A percentile compares a stretch with the other conserved stretches of the same genome.
phyloP scores from a whole-genome alignment of 148 eudicot genomes.

The Chenopodium album region DNA sequence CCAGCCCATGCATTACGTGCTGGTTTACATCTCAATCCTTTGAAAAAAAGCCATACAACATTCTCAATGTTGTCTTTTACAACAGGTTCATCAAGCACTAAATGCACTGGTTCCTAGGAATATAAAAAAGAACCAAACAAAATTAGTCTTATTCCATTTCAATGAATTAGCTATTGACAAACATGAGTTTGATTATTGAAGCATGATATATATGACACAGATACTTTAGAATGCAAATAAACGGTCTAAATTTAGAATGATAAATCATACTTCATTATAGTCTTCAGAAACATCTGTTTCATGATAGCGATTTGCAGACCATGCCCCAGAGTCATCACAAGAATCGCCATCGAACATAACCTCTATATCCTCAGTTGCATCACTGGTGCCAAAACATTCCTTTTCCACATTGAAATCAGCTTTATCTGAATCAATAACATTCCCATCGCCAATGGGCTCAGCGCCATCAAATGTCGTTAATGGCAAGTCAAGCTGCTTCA shows the following conservation, averaged over 20 bases:
- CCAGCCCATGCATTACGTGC: conserved; percentile 95
- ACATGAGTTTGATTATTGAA: background rate
- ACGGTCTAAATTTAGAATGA: too few species aligned
- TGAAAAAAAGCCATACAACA: conserved; percentile 54
- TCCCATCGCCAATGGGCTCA: background rate
- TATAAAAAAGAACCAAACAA: conserved; percentile 6
- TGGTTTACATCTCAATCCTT: conserved; percentile 48
- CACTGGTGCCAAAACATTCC: conserved; percentile 4
- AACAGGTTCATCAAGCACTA: conserved; percentile 36
- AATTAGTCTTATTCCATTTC: background rate
- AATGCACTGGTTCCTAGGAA: conserved; percentile 48
- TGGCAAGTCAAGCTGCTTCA: conserved; percentile 54
- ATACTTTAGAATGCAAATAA: background rate
- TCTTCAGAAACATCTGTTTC: conserved; percentile 43
- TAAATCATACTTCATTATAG: conserved; percentile 45
- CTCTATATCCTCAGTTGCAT: conserved; percentile 15
- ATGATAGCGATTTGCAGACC: conserved; percentile 50
- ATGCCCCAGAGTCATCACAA: conserved; percentile 47
- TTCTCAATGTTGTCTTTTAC: conserved; percentile 47
- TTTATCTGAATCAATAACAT: conserved; percentile 11
- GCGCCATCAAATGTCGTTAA: conserved; percentile 16
- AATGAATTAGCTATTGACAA: background rate
- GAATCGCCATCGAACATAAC: conserved; percentile 34
- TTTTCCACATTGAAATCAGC: conserved; percentile 13
- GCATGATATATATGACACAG: too few species aligned